Conservation (phyloP, 148 eudicot species). For the Vaccinium vitisidaea region DNA sequence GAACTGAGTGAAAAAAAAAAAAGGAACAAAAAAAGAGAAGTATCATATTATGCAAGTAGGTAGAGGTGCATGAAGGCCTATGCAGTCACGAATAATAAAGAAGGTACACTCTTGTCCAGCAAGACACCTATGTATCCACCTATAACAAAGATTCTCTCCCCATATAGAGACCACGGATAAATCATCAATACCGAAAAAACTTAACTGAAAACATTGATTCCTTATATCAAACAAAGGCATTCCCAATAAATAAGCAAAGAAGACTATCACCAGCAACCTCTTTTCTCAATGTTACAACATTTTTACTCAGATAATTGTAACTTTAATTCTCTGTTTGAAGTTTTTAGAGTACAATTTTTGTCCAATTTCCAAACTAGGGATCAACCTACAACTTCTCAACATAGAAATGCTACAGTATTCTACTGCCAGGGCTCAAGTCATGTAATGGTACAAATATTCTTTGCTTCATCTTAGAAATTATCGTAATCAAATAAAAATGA, state of each 20-base stretch:
- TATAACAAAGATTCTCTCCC: background rate
- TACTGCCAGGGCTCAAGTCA: background rate
- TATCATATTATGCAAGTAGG: background rate
- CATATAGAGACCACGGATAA: background rate
- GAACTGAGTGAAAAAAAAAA: background rate
- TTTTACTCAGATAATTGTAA: background rate
- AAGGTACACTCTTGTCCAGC: background rate
- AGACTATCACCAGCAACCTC: background rate
- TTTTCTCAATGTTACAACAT: background rate
- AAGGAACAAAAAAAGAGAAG: background rate
- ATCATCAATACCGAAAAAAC: background rate
- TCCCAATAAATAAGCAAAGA: background rate
- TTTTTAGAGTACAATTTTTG: background rate
- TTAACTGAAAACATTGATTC: background rate
- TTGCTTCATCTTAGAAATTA: background rate
- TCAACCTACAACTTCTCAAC: background rate
- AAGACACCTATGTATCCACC: background rate
- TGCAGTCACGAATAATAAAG: background rate
- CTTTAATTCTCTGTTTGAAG: background rate
- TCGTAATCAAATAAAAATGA: background rate
- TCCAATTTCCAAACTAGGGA: background rate
- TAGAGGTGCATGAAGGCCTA: background rate
- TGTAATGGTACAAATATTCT: background rate
- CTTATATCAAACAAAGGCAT: background rate
- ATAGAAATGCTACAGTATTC: background rate